Conservation (phyloP, 306 rosid species). For the Hippophae rhamnoides region DNA sequence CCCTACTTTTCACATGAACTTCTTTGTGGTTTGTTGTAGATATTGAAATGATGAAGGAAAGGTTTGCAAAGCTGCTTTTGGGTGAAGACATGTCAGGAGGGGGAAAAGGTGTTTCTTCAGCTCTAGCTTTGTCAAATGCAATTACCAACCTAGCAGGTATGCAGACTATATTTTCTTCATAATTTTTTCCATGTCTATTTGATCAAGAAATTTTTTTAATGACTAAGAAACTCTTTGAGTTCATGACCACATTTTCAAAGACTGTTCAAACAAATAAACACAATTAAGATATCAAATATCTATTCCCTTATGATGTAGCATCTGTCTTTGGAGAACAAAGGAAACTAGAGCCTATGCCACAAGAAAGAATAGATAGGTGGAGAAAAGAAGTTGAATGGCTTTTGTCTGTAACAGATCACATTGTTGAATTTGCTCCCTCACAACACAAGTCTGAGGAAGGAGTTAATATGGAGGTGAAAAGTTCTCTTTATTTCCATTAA, state of each 20-base stretch:
- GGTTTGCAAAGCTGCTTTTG: constrained; percentile 75
- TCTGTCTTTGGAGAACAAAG: constrained; percentile 80
- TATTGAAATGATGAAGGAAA: constrained; percentile 64
- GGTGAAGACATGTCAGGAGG: constrained; percentile 99
- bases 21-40: constrained; percentile 34
- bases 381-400: constrained; percentile 80
- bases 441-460: constrained; percentile 62
- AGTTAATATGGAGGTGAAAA: constrained; percentile 62
- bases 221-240: background rate
- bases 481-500: background rate
- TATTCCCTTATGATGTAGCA: constrained; percentile 33
- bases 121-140: constrained; percentile 88
- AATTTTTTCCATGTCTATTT: background rate
- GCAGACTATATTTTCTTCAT: background rate
- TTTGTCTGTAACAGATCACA: constrained; percentile 79
- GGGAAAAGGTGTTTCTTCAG: constrained; percentile 95
- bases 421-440: constrained; percentile 82
- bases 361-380: constrained; percentile 68
- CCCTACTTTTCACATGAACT: too few species aligned
- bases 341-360: constrained; percentile 61
- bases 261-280: background rate
- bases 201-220: too few species aligned
- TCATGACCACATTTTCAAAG: background rate
- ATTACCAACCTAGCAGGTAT: constrained; percentile 84
- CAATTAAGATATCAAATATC: background rate